Evolutionary conservation across 176 grass and related monocot genomes (phyloP).

Genomic region (Aegilops longissima): DNA sequence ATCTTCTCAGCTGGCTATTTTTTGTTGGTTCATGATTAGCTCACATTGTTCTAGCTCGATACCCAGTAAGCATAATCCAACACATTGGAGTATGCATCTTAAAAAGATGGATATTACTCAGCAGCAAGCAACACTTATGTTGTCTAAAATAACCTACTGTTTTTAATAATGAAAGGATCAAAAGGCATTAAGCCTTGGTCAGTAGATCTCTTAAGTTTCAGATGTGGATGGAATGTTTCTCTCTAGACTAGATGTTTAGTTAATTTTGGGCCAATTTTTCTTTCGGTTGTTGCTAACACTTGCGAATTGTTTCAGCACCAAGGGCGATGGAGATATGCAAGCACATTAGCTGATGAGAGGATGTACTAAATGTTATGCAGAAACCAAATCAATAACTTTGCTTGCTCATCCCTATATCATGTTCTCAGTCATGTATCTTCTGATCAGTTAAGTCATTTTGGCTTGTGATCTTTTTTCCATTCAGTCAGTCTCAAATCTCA

Average conservation of each 20-base stretch:
- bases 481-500: conserved; percentile 37
- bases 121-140: no score
- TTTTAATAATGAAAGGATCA: conserved; percentile 85
- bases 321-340: conserved; percentile 96
- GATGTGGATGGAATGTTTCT: not conserved
- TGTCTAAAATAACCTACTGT: no score
- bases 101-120: no score
- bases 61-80: no score
- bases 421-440: conserved; percentile 27
- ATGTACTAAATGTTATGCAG: conserved; percentile 23
- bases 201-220: conserved; percentile 36
- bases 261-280: not conserved
- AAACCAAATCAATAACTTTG: conserved; percentile 30
- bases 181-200: conserved; percentile 89
- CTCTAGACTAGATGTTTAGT: not conserved
- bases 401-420: conserved; percentile 54
- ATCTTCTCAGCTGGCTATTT: no score
- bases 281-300: not conserved
- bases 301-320: conserved; percentile 54
- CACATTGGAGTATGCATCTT: no score
- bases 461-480: conserved; percentile 37
- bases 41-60: no score
- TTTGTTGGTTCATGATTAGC: no score
- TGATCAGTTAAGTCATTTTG: conserved; percentile 54
- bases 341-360: conserved; percentile 67